Evolutionary conservation across 768 basidiomycete genomes (phyloP).

Genomic region (Agaricus sinodeliciosus): DNA sequence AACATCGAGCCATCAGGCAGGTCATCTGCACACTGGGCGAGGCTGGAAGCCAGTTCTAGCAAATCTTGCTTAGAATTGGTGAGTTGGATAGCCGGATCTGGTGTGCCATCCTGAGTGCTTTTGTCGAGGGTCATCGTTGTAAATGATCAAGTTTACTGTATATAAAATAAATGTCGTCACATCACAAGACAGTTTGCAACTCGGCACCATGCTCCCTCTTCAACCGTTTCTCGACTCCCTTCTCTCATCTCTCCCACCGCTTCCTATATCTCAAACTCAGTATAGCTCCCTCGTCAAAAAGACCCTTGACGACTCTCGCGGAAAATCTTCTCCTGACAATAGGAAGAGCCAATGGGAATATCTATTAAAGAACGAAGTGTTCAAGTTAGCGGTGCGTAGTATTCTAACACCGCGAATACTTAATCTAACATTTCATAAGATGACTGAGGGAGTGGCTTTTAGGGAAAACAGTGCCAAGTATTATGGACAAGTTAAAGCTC

Average conservation of each 20-base stretch:
- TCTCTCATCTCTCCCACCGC: constrained; percentile 44
- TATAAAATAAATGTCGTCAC: not conserved
- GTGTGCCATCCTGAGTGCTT: constrained; percentile 5
- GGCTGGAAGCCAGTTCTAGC: constrained; percentile 18
- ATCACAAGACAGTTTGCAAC: constrained; percentile 14
- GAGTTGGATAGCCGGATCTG: constrained; percentile 3
- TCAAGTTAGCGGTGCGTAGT: constrained; percentile 58
- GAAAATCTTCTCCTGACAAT: constrained; percentile 46
- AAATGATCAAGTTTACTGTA: not conserved
- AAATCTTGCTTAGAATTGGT: constrained; percentile 30
- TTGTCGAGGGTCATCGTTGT: constrained; percentile 3
- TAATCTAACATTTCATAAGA: constrained; percentile 27
- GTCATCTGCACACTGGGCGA: constrained; percentile 1
- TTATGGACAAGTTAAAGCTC: constrained; percentile 51
- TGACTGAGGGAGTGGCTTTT: constrained; percentile 61
- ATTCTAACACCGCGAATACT: not conserved
- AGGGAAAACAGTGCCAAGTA: constrained; percentile 47
- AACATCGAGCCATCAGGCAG: constrained; percentile 18
- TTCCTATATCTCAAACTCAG: constrained; percentile 37
- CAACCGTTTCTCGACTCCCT: constrained; percentile 44
- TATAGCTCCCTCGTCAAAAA: constrained; percentile 46
- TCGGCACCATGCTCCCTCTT: constrained; percentile 40
- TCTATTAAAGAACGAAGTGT: constrained; percentile 63
- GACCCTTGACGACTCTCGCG: constrained; percentile 35
- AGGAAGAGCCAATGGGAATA: constrained; percentile 73